A percentile compares a stretch with the other conserved stretches of the same genome.
Evolutionary conservation across 345 rosid genomes (phyloP).

Genomic region (Zanthoxylum bungeanum): DNA sequence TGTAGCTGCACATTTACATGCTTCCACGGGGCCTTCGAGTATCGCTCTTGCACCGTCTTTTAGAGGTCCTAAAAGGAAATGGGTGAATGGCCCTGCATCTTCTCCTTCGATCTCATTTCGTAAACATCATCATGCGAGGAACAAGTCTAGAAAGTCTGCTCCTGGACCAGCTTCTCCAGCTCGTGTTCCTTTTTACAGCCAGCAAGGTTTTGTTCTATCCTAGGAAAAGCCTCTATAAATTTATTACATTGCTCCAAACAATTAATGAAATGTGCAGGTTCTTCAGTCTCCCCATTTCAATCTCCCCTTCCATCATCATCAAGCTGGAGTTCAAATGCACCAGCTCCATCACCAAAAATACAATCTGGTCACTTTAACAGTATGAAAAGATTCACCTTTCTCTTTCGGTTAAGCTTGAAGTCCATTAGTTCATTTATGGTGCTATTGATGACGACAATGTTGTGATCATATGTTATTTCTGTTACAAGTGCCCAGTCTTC

Average conservation of each 20-base stretch:
- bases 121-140: slow-evolving; percentile 31
- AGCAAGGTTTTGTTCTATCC: slow-evolving; percentile 28
- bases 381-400: slow-evolving; percentile 22
- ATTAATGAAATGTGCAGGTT: slow-evolving; percentile 24
- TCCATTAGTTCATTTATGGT: slow-evolving; percentile 6
- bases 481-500: slow-evolving; percentile 31
- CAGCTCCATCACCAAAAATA: slow-evolving; percentile 31
- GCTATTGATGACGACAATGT: slow-evolving; percentile 7
- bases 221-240: background rate
- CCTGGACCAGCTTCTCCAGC: slow-evolving; percentile 25
- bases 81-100: slow-evolving; percentile 28
- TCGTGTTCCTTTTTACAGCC: slow-evolving; percentile 21
- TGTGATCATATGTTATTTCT: slow-evolving; percentile 14
- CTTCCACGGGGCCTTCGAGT: slow-evolving; percentile 36
- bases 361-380: slow-evolving; percentile 22
- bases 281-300: slow-evolving; percentile 27
- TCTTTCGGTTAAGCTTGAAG: slow-evolving; percentile 8
- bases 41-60: slow-evolving; percentile 47
- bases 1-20: slow-evolving; percentile 33
- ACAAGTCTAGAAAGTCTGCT: slow-evolving; percentile 19
- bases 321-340: slow-evolving; percentile 34
- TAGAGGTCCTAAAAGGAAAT: slow-evolving; percentile 21
- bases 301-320: slow-evolving; percentile 25
- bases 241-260: background rate
- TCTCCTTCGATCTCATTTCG: slow-evolving; percentile 29